Percentiles rank a stretch among this genome's conserved stretches.
phyloP scores from a whole-genome alignment of 1,139 yeast species.

The Kodamaea fungicola region DNA sequence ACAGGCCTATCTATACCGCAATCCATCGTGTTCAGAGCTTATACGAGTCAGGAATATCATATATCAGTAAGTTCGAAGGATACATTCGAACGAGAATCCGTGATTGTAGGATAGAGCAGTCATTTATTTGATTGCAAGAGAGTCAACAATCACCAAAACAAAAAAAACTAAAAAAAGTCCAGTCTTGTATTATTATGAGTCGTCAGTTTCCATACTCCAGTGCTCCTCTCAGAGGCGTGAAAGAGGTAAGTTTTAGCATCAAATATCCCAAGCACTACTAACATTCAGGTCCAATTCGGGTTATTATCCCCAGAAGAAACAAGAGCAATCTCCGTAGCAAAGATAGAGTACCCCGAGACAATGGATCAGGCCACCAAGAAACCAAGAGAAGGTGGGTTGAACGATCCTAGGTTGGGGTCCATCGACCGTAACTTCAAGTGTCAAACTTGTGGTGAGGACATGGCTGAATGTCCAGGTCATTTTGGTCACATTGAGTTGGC shows the following conservation, averaged over 20 bases:
- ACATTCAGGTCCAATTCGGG: constrained; percentile 80
- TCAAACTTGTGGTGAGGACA: constrained; percentile 98
- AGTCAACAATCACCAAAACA: background rate
- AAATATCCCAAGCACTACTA: constrained; percentile 10
- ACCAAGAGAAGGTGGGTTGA: constrained; percentile 94
- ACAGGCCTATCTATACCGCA: constrained; percentile 5
- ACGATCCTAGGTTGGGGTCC: constrained; percentile 95
- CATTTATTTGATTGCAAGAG: constrained; percentile 24
- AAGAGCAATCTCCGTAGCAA: constrained; percentile 94
- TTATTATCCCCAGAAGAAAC: constrained; percentile 96
- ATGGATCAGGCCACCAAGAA: constrained; percentile 96
- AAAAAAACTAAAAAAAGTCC: background rate
- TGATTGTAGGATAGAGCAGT: constrained; percentile 15
- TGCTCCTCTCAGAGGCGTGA: constrained; percentile 94
- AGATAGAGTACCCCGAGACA: constrained; percentile 96
- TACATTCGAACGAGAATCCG: too few relatives aligned
- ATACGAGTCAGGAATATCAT: background rate
- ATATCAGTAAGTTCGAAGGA: constrained; percentile 1
- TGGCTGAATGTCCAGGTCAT: constrained; percentile 99
- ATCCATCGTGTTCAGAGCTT: constrained; percentile 1
- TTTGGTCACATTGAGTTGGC: constrained; percentile 98
- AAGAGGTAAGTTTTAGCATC: constrained; percentile 59
- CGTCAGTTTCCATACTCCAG: constrained; percentile 87
- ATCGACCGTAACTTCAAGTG: constrained; percentile 96
- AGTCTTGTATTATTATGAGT: constrained; percentile 28